Base-by-base conservation (phyloP, 768 basidiomycete genomes). In the Kwoniella botswanensis region DNA sequence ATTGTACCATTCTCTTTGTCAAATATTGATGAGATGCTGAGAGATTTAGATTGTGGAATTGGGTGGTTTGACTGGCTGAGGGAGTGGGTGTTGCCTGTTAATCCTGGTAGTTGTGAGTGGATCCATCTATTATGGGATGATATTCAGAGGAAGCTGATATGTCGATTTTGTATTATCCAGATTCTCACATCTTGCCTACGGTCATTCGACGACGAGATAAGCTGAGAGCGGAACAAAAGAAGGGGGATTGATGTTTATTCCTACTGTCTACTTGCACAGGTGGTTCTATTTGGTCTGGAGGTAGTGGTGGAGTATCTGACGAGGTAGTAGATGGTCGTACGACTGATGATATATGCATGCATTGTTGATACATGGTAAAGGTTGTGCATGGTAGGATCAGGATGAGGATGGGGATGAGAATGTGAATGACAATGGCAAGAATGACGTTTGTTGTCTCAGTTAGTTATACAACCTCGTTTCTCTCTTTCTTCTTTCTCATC, bases 1-100 rank as follows among this genome's bases (percentile, higher is more conserved):
- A 61, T 61, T 22, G 59, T 61, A 43, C 59, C 59, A 6, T 61
- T 61, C 59, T 61, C 59, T 42, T 43, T 61, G 59, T 61, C 59
- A 7, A 61, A 61, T 35, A 61, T 61, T 21, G 59, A 61, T 61
- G 59, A 61, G 42, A 61, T 61, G 59, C 12, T 61, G 42, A 35
- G 17, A n/a, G 59, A 61, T 61, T 43, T 61, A 22, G 42, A n/a
- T 18, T 22, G 18, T 21, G 41, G 41, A 12, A 44, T 61, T 44
- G 59, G 12, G 6, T 61, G 59, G 59, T 61, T 44, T 21, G 41
- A 35, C 22, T 43, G 41, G 15, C n/a, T 61, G 18, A 61, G 42
- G 42, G 59, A 61, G 43, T 61, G 59, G 59, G 5, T 61, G 15
- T 44, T 61, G 42, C 59, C 59, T 24, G 59, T 61, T 21, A 21